Evolutionary conservation across 306 rosid genomes (phyloP).

Genomic region (Ochetophila trinervis): DNA sequence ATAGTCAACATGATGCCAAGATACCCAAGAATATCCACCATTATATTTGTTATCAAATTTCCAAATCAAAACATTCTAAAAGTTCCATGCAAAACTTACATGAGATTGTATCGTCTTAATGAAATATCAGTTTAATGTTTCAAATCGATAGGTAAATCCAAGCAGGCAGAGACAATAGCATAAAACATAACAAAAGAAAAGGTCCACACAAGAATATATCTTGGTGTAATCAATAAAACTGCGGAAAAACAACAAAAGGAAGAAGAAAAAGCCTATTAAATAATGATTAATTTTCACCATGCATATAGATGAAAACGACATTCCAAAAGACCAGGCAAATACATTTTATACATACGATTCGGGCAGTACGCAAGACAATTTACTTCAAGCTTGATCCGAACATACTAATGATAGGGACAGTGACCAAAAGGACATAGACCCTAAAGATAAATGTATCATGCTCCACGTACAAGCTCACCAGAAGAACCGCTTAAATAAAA

Average conservation of each 20-base stretch:
- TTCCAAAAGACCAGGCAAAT: not conserved
- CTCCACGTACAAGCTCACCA: not conserved
- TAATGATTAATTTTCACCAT: too few relatives aligned
- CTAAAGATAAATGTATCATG: not conserved
- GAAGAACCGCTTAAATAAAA: not conserved
- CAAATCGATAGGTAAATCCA: conserved; percentile 1
- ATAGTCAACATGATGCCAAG: not conserved
- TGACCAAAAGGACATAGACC: conserved; percentile 4
- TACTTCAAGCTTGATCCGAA: conserved; percentile 8
- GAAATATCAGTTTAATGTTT: not conserved
- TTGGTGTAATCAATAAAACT: conserved; percentile 2
- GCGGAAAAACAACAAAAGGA: conserved; percentile 4
- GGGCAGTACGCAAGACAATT: not conserved
- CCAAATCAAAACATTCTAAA: not conserved
- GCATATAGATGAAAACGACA: too few relatives aligned
- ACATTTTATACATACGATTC: not conserved
- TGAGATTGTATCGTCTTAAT: too few relatives aligned
- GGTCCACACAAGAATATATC: conserved; percentile 9
- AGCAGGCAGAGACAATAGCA: conserved; percentile 5
- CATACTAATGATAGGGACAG: conserved; percentile 4
- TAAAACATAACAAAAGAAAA: conserved; percentile 13
- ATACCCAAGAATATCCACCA: conserved; percentile 5
- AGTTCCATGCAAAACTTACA: not conserved
- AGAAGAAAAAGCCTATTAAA: too few relatives aligned
- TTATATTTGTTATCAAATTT: not conserved